Percentiles rank a stretch among this genome's conserved stretches.
These are phyloP conservation scores for Ichthyophthirius multifiliis DNA, from an alignment of 169 alveolate genomes.

Conservation along the genomic window DNA sequence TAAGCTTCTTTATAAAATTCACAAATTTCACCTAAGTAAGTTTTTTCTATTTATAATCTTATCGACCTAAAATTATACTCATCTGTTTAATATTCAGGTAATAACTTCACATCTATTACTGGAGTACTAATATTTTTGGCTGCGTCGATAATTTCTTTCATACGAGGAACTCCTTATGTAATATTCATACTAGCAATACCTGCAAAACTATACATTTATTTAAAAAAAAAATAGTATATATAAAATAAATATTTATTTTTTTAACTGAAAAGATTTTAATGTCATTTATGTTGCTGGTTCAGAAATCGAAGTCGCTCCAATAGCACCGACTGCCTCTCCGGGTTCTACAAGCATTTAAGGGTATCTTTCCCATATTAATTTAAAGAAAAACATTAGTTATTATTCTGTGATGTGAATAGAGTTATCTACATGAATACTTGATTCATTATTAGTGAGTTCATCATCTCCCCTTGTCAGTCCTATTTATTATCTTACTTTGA, in stretches of 20 bases:
- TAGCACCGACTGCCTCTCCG: slow-evolving; percentile 99
- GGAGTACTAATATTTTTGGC: slow-evolving; percentile 96
- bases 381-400: slow-evolving; percentile 84
- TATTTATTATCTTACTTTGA: not conserved
- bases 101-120: slow-evolving; percentile 87
- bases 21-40: slow-evolving; percentile 80
- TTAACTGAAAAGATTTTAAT: slow-evolving; percentile 96
- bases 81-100: slow-evolving; percentile 33
- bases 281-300: slow-evolving; percentile 99
- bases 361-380: slow-evolving; percentile 90
- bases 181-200: slow-evolving; percentile 98
- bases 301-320: slow-evolving; percentile 99
- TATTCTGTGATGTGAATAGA: slow-evolving; percentile 28
- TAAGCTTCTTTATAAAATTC: slow-evolving; percentile 79
- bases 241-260: slow-evolving; percentile 34
- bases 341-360: slow-evolving; percentile 92
- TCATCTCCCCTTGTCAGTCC: slow-evolving; percentile 10
- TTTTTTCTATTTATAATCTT: slow-evolving; percentile 89
- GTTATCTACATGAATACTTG: slow-evolving; percentile 1
- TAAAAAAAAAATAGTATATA: not conserved
- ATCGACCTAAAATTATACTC: slow-evolving; percentile 71
- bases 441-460: not conserved
- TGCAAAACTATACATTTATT: slow-evolving; percentile 17
- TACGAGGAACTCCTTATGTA: slow-evolving; percentile 98
- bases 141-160: slow-evolving; percentile 98